Conservation (phyloP, 768 basidiomycete species). For the Mycena kentingensis region DNA sequence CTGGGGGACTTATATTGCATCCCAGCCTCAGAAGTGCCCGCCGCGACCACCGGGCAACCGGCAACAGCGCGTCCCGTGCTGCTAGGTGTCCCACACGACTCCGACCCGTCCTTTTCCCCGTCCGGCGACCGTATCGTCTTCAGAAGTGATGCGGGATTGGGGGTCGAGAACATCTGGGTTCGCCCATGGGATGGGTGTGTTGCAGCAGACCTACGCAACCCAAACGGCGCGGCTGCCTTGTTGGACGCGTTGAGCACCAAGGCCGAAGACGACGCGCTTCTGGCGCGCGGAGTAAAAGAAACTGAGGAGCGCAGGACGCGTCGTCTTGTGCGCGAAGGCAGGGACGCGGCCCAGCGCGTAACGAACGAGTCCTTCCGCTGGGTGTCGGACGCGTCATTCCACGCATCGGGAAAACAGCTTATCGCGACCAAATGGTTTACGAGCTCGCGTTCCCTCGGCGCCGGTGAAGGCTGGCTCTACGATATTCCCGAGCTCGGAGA, state of each 20-base stretch:
- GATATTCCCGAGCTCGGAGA: slow-evolving; percentile 46
- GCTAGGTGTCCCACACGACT: slow-evolving; percentile 66
- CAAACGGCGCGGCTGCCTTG: slow-evolving; percentile 33
- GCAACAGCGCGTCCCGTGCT: slow-evolving; percentile 59
- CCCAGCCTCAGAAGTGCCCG: slow-evolving; percentile 33
- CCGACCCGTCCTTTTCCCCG: slow-evolving; percentile 75
- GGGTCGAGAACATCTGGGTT: slow-evolving; percentile 77
- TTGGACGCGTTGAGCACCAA: slow-evolving; percentile 37
- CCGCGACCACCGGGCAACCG: slow-evolving; percentile 27
- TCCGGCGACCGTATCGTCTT: slow-evolving; percentile 65
- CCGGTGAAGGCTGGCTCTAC: slow-evolving; percentile 77
- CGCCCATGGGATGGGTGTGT: slow-evolving; percentile 67
- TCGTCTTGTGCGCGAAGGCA: slow-evolving; percentile 60
- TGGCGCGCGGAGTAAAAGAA: slow-evolving; percentile 55
- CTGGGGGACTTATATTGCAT: slow-evolving; percentile 75
- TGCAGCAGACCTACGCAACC: slow-evolving; percentile 53
- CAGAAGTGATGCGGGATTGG: slow-evolving; percentile 71
- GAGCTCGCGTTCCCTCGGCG: slow-evolving; percentile 61
- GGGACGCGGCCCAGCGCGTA: slow-evolving; percentile 47
- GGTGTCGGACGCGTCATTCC: slow-evolving; percentile 71
- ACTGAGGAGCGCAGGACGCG: slow-evolving; percentile 46
- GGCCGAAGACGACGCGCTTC: slow-evolving; percentile 46
- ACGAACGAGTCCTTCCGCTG: slow-evolving; percentile 78
- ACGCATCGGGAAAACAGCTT: slow-evolving; percentile 61
- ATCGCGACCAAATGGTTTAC: slow-evolving; percentile 84